phyloP scores from a whole-genome alignment of 805 yeast genomes.

The Schwanniomyces sp. region DNA sequence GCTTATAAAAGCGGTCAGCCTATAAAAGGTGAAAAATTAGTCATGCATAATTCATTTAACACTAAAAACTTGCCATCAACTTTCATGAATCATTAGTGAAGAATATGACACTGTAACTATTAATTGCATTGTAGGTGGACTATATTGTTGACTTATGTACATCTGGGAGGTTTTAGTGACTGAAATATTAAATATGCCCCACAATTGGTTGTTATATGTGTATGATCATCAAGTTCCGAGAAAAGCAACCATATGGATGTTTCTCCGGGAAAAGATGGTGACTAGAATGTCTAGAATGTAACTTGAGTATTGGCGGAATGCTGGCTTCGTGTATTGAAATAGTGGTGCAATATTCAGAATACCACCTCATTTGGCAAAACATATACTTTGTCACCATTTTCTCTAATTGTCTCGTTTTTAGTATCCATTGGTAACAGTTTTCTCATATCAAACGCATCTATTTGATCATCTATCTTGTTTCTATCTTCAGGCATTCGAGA shows the following conservation, averaged over 20 bases:
- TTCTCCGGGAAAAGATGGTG: too few species aligned
- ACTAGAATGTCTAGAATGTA: too few species aligned
- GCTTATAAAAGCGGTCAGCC: constrained; percentile 1
- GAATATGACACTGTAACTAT: too few species aligned
- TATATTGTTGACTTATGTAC: too few species aligned
- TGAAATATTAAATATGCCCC: too few species aligned
- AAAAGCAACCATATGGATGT: too few species aligned
- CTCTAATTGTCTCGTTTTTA: constrained; percentile 52
- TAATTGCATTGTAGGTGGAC: too few species aligned
- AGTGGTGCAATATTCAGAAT: constrained; percentile 35
- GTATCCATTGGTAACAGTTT: constrained; percentile 59
- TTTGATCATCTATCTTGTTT: constrained; percentile 55
- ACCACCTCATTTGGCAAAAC: constrained; percentile 67
- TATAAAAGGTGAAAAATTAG: background rate
- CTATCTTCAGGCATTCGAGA: constrained; percentile 46
- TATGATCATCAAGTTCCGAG: too few species aligned
- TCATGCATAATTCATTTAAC: background rate
- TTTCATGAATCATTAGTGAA: too few species aligned
- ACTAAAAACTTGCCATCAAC: background rate
- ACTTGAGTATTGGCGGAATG: background rate
- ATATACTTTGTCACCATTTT: constrained; percentile 58
- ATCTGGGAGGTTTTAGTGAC: too few species aligned
- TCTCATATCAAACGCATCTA: constrained; percentile 90
- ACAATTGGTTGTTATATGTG: too few species aligned
- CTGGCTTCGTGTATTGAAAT: background rate